Percentiles rank a stretch among this genome's conserved stretches.
Conservation (phyloP, 1,139 yeast genomes). For the Candida pseudoviswanathii region DNA sequence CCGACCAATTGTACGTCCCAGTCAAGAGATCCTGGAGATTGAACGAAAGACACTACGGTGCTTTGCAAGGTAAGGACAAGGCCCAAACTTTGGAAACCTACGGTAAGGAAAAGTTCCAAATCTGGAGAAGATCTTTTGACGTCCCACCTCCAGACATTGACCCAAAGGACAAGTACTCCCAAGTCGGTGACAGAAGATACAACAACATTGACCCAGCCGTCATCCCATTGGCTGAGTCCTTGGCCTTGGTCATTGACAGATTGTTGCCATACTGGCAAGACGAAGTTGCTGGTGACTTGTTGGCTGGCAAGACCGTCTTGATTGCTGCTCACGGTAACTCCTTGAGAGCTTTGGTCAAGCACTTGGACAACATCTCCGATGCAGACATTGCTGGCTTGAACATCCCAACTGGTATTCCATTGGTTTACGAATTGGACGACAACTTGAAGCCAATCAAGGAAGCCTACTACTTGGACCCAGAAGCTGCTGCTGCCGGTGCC, state of each 20-base stretch:
- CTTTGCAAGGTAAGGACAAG: slow-evolving; percentile 97
- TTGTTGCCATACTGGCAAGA: slow-evolving; percentile 98
- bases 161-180: slow-evolving; percentile 79
- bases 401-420: slow-evolving; percentile 99
- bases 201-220: slow-evolving; percentile 77
- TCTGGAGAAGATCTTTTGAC: slow-evolving; percentile 97
- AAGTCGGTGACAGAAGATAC: slow-evolving; percentile 85
- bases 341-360: slow-evolving; percentile 94
- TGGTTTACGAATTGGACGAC: slow-evolving; percentile 93
- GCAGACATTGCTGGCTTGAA: slow-evolving; percentile 90
- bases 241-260: slow-evolving; percentile 94
- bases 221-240: slow-evolving; percentile 92
- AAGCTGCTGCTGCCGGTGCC: slow-evolving; percentile 99
- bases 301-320: slow-evolving; percentile 86
- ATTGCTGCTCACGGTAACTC: slow-evolving; percentile 99
- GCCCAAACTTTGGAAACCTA: slow-evolving; percentile 86
- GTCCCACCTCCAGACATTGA: slow-evolving; percentile 93
- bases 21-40: slow-evolving; percentile 97
- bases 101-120: slow-evolving; percentile 93
- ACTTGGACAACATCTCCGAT: slow-evolving; percentile 92
- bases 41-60: slow-evolving; percentile 99
- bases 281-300: slow-evolving; percentile 81
- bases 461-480: slow-evolving; percentile 97
- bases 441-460: slow-evolving; percentile 88
- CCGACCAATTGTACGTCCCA: slow-evolving; percentile 91